Base-by-base conservation (phyloP, 192 early-diverging fungal genomes). In the Backusella parvicylindrica region DNA sequence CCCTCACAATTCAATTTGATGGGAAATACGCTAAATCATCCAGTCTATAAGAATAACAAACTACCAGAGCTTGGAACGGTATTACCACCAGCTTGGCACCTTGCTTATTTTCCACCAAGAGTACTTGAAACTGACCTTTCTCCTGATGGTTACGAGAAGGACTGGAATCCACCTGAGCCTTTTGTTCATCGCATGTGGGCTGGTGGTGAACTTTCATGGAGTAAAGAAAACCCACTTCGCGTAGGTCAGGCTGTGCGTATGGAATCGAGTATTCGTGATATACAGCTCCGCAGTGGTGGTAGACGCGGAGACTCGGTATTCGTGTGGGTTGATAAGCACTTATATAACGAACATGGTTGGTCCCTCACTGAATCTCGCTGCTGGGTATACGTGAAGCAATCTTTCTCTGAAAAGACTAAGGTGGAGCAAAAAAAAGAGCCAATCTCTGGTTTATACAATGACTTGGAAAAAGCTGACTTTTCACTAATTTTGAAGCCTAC, bases 181-280 rank as follows among this genome's bases (percentile, higher is more conserved):
- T 96, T 89, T 75, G 70, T 84, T 16, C 89, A 89, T 47, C 89
- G 96, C 9, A 93, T 98, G 90, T 98, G 96, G 96, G 95, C 92
- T 12, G 95, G 96, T 16, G 95, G 92, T 9, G 77, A 85, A 26
- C 82, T 95, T 15, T 83, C 85, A 41, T 92, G 87, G 74, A 88
- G 82, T 49, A 68, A 77, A 21, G 72, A 53, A 1, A 93, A 95
- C 67, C 85, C 86, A 12, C 79, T 95, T 53, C 71, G 85, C 6
- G 84, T 92, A 13, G 91, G 92, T 16, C 81, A 93, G 50, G 64
- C 86, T 1, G 89, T 89, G 32, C 78, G 74, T 30, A 87, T 92
- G 87, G 85, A 75, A 53, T 88, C 90, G 23, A 83, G 75, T 26
- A 79, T 92, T 60, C 81, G 85, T 15, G 69, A 82, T 15, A 83